Evolutionary conservation across 2,329 filamentous ascomycete species (phyloP), one percentile per base, ranked within the genome.

Genomic region (Ophiostoma ulmi): DNA sequence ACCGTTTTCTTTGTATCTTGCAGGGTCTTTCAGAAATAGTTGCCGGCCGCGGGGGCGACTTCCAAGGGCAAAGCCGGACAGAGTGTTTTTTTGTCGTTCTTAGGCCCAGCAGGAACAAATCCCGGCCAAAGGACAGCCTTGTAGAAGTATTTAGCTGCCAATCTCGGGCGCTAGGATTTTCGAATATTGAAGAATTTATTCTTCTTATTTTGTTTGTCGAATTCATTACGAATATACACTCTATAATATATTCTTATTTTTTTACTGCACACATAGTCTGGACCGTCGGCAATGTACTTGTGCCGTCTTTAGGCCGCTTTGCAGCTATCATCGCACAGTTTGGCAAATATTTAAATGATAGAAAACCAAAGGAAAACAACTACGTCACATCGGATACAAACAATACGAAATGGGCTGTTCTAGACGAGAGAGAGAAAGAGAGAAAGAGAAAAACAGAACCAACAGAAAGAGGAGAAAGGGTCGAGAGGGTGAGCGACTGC

Each of bases 61-160:
- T 58, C n/a, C 22, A 31, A 61, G 58, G 58, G 58, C 58, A 63
- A 63, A 63, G 58, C 58, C 58, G 58, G 58, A 20, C 26, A 63
- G 55, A 2, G 20, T 44, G 41, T 14, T 13, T 5, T 44, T 4
- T 17, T 17, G 10, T 17, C 17, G 41, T 5, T 13, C 41, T 14
- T 22, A 55, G n/a, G 14, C 8, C 31, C 2, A 31, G 31, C 31
- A 31, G 31, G 31, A 31, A 31, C 31, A 31, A 31, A 31, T 3
- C 31, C 31, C 31, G 31, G 31, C 31, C 31, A 4, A 22, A 13
- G 7, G 31, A 31, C 20, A 55, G 48, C 48, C 48, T 55, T 55
- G 48, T n/a, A 48, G 11, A 48, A 17, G 44, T 20, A 48, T 48
- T 48, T 48, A 20, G 44, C 44, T 20, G 17, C 14, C 20, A 48